These are phyloP conservation scores for Nakazawaea molendinolei DNA, from an alignment of 805 yeast genomes.

Conservation along the genomic window DNA sequence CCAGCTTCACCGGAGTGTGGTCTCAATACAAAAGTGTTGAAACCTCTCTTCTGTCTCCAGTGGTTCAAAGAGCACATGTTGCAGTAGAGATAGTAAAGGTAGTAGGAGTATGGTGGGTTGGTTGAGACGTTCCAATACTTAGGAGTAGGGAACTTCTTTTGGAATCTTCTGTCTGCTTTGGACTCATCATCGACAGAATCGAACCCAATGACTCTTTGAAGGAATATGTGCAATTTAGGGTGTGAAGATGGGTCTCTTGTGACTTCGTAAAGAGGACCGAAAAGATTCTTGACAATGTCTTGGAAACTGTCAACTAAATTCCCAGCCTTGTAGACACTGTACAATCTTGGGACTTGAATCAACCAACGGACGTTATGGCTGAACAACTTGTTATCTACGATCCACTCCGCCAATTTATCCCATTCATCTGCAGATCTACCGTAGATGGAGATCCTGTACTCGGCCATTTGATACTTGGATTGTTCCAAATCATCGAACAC, in stretches of 20 bases:
- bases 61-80: constrained; percentile 82
- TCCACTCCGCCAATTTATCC: constrained; percentile 95
- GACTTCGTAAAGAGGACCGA: constrained; percentile 87
- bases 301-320: constrained; percentile 66
- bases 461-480: constrained; percentile 96
- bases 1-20: constrained; percentile 99
- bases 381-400: constrained; percentile 83
- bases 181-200: constrained; percentile 99
- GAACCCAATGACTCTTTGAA: constrained; percentile 94
- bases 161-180: constrained; percentile 77
- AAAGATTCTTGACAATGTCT: constrained; percentile 71
- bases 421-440: constrained; percentile 89
- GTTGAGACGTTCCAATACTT: constrained; percentile 66
- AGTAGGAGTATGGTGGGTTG: constrained; percentile 98
- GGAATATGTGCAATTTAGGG: constrained; percentile 85
- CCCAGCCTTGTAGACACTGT: constrained; percentile 78
- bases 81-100: constrained; percentile 81
- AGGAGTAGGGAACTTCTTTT: constrained; percentile 81
- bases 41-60: constrained; percentile 69
- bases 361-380: constrained; percentile 97
- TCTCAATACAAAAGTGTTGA: constrained; percentile 86
- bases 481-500: constrained; percentile 92
- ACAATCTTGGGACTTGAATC: constrained; percentile 89
- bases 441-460: constrained; percentile 89
- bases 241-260: constrained; percentile 76